Base-by-base conservation (phyloP, 2,329 filamentous ascomycete genomes). In the Corynespora cassiicola region DNA sequence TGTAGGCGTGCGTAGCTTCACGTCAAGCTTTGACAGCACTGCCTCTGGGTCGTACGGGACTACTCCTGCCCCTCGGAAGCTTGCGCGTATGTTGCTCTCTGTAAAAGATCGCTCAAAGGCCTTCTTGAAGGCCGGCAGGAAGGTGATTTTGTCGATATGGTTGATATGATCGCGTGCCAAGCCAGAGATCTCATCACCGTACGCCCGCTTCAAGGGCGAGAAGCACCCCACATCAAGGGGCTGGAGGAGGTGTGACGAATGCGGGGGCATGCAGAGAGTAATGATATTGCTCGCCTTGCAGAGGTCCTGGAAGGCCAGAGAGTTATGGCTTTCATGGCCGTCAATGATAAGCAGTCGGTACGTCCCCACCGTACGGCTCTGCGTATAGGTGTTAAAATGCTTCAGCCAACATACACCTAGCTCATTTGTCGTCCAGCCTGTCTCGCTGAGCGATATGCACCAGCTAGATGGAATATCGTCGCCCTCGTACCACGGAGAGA, bases 171-270 rank as follows among this genome's bases (percentile, higher is more conserved):
- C 24, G 32, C 52, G 42, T 10, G 63, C 60, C 31, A 61, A 56
- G 10, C 34, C 35, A 40, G 55, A 38, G 24, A 70, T 52, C 34
- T 57, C 17, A 18, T 50, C 20, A 29, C 58, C 30, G 36, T 70
- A 68, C 40, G 39, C 40, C 8, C 29, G 23, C 42, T 70, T 70
- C 7, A 70, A 42, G 14, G 56, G 47, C 28, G 49, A 31, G 51
- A 73, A 73, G 45, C 52, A 63, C 10, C 52, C 53, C 25, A 71
- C 47, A 63, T 73, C 55, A 30, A 73, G 61, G 33, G 61, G 66
- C 50, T 74, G 55, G 14, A 68, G 56, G 18, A 67, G 27, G 50
- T 71, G 50, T 39, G 61, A 72, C 18, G 51, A 65, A 48, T 70
- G 48, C n/a, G 54, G 7, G 37, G 58, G 63, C 40, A 70, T 65